Percentiles rank a stretch among this genome's conserved stretches.
Evolutionary conservation across 129 eudicot genomes (phyloP).

Genomic region (Mikania micrantha): DNA sequence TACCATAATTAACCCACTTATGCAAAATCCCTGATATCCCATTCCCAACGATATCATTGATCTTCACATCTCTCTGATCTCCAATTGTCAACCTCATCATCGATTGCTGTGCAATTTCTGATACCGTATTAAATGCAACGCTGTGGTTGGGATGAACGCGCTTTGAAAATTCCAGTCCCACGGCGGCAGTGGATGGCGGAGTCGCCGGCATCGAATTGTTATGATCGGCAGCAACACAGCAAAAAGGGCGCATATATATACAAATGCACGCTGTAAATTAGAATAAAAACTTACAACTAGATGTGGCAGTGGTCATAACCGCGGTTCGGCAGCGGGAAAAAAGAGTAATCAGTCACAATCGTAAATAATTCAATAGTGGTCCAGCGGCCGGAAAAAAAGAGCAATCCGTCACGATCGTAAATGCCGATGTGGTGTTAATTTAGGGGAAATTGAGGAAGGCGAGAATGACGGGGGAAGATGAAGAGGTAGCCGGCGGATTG

Average conservation of each 20-base stretch:
- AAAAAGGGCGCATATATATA: slow-evolving; percentile 56
- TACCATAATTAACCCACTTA: slow-evolving; percentile 96
- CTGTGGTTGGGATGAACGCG: not conserved
- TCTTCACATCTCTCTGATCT: slow-evolving; percentile 51
- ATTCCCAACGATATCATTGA: slow-evolving; percentile 71
- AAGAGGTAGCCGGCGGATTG: slow-evolving; percentile 27
- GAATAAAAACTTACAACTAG: not conserved
- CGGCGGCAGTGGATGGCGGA: slow-evolving; percentile 21
- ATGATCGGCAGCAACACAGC: slow-evolving; percentile 42
- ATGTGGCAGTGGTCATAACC: not conserved
- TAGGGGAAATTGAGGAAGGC: slow-evolving; percentile 15
- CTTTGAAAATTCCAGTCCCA: slow-evolving; percentile 15
- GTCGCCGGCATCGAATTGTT: slow-evolving; percentile 27
- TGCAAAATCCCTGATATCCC: slow-evolving; percentile 69
- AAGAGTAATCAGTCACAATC: slow-evolving; percentile 5
- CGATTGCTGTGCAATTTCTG: slow-evolving; percentile 23
- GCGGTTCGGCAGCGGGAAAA: slow-evolving; percentile 17
- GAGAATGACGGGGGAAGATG: slow-evolving; percentile 12
- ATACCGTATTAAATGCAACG: slow-evolving; percentile 6
- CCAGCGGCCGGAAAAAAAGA: slow-evolving; percentile 8
- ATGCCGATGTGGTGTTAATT: not conserved
- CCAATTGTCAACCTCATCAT: slow-evolving; percentile 26
- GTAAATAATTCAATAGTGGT: not conserved
- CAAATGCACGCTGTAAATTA: not conserved
- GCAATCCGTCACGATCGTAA: not conserved